Base-by-base conservation (phyloP, 1,139 yeast species). In the Kodamaea arcana region DNA sequence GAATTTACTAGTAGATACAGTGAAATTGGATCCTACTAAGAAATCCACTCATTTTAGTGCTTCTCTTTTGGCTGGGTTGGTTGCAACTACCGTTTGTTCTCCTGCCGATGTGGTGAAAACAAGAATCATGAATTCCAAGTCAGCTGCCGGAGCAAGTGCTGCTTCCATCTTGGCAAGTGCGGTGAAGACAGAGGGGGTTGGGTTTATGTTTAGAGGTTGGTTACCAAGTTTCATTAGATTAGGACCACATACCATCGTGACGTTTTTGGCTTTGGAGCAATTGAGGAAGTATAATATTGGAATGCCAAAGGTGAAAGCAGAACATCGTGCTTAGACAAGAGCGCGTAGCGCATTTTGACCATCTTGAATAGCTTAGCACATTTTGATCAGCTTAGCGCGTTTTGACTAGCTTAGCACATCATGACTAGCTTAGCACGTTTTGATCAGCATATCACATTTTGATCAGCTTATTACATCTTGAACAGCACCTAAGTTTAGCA, bases 101-200 rank as follows among this genome's bases (percentile, higher is more conserved):
- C 95, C 95, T 1, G 95, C 92, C 8, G 95, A 87, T 58, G 96
- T 87, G 8, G 82, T 87, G 34, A 87, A 86, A 60, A 87, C 95
- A 1, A 69, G 94, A 52, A 82, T 86, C 41, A 87, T 87, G 95
- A 82, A 83, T 47, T 65, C 76, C 20, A 75, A 82, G 31, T 74
- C 74, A 11, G 52, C 60, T 7, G 62, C 65, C 14, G 68, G 67
- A 32, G 62, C 61, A 24, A 58, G 75, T 29, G 83, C 87, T 1
- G 36, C 75, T 2, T 45, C 60, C 3, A 78, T 82, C 23, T 62
- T 85, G 44, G 50, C 49, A 1, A 54, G 61, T 10, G 87, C 94
- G 1, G 70, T 85, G 24, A 72, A 71, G 45, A 64, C 55, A 15
- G 95, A 86, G 59, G 95, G 95, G 18, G 65, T 75, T 10, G 74